These are phyloP conservation scores for Phytophthora europaea DNA, from an alignment of 352 stramenopile genomes.

Conservation along the genomic window DNA sequence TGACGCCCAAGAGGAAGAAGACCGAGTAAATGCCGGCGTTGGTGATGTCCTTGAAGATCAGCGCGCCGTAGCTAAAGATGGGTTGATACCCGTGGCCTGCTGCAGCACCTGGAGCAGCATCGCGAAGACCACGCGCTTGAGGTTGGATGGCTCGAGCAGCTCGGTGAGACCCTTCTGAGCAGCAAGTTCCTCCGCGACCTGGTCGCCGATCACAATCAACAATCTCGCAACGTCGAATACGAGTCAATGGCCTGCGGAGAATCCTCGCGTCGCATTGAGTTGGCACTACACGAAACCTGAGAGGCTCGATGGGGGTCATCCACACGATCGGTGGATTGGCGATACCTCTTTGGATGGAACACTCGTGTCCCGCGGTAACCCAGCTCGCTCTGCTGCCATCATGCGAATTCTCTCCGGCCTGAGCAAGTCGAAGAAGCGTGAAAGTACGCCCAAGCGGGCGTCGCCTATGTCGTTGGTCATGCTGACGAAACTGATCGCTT, in stretches of 20 bases:
- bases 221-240: conserved; percentile 7
- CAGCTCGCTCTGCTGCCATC: background rate
- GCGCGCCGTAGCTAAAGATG: too few species aligned
- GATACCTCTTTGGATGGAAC: conserved; percentile 6
- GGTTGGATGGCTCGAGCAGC: too few species aligned
- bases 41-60: too few species aligned
- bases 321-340: conserved; percentile 25
- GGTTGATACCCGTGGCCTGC: too few species aligned
- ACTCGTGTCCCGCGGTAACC: conserved; percentile 1
- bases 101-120: too few species aligned
- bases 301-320: conserved; percentile 13
- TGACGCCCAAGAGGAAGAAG: too few species aligned
- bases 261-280: conserved; percentile 1
- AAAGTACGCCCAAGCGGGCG: conserved; percentile 10
- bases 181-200: too few species aligned
- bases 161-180: too few species aligned
- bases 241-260: conserved; percentile 20
- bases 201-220: conserved; percentile 16
- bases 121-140: too few species aligned
- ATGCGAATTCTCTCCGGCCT: conserved; percentile 14
- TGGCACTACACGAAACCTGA: conserved; percentile 24
- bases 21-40: too few species aligned
- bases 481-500: conserved; percentile 8
- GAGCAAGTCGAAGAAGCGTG: conserved; percentile 22
- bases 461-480: conserved; percentile 18